These are phyloP conservation scores for Flueggea neowawraea DNA, from an alignment of 441 rosid species.

Conservation along the genomic window DNA sequence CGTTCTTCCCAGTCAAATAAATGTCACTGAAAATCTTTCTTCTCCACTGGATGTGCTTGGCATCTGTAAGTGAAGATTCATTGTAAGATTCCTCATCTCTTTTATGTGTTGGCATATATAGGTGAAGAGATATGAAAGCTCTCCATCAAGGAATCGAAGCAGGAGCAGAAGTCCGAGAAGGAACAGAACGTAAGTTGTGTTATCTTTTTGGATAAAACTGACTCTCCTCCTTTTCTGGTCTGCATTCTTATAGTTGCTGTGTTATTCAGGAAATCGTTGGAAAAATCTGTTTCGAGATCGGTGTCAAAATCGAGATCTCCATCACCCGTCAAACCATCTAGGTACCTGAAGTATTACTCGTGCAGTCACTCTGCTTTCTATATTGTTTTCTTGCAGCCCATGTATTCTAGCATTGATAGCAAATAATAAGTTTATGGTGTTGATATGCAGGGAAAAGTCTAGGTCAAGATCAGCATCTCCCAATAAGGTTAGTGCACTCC, in stretches of 20 bases:
- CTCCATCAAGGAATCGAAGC: constrained; percentile 74
- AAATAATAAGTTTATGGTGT: neutral
- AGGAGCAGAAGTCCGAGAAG: constrained; percentile 56
- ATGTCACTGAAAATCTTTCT: too few species aligned
- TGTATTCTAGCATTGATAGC: neutral
- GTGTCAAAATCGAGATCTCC: constrained; percentile 70
- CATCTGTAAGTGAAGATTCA: too few species aligned
- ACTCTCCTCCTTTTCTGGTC: neutral
- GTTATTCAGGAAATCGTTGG: constrained; percentile 52
- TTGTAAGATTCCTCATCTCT: neutral
- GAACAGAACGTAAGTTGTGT: constrained; percentile 41
- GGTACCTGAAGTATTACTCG: constrained; percentile 24
- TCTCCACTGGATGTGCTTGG: too few species aligned
- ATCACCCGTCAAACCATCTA: constrained; percentile 60
- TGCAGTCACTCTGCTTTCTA: neutral
- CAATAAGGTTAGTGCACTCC: constrained; percentile 31
- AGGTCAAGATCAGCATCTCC: constrained; percentile 65
- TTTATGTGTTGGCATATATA: constrained; percentile 18
- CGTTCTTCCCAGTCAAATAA: too few species aligned
- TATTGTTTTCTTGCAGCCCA: neutral
- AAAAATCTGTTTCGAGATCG: constrained; percentile 55
- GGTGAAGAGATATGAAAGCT: constrained; percentile 67
- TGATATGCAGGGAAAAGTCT: constrained; percentile 37
- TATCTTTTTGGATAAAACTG: neutral
- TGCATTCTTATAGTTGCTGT: neutral